Evolutionary conservation across 768 basidiomycete species (phyloP).

Genomic region (Mycena albidolilacea): DNA sequence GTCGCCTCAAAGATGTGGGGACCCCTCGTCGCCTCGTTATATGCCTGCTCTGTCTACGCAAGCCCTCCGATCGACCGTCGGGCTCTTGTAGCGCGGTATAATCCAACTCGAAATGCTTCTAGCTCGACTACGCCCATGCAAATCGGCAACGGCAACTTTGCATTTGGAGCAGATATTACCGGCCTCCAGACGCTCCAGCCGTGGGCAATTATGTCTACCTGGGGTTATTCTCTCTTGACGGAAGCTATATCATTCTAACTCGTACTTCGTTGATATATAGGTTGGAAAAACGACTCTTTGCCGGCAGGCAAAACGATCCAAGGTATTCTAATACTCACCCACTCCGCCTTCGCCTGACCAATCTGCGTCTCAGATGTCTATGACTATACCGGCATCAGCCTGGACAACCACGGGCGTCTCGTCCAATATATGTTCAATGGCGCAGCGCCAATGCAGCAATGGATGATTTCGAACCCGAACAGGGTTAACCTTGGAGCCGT

Average conservation of each 20-base stretch:
- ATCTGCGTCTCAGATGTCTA: constrained; percentile 49
- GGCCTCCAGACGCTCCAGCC: constrained; percentile 72
- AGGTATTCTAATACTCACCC: neutral
- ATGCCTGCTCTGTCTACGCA: constrained; percentile 1
- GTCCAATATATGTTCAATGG: constrained; percentile 68
- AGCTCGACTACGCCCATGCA: constrained; percentile 67
- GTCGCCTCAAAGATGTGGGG: constrained; percentile 25
- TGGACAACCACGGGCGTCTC: constrained; percentile 64
- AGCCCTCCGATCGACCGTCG: constrained; percentile 56
- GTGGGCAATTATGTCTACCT: constrained; percentile 69
- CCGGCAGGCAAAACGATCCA: constrained; percentile 58
- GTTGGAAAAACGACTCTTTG: constrained; percentile 71
- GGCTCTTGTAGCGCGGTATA: constrained; percentile 63
- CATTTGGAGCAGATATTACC: constrained; percentile 71
- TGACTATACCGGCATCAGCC: constrained; percentile 64
- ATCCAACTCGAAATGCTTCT: constrained; percentile 65
- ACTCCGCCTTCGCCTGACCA: neutral
- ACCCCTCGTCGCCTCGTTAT: constrained; percentile 18
- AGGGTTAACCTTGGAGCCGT: constrained; percentile 68
- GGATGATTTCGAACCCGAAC: constrained; percentile 73
- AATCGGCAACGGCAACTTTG: constrained; percentile 74
- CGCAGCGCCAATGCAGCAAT: constrained; percentile 59
- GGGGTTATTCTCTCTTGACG: constrained; percentile 51
- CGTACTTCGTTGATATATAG: too few relatives aligned
- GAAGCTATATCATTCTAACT: too few relatives aligned